Percentiles rank a stretch among this genome's conserved stretches.
Conservation (phyloP, 192 early-diverging fungal species). For the Fimicolochytrium jonesii region DNA sequence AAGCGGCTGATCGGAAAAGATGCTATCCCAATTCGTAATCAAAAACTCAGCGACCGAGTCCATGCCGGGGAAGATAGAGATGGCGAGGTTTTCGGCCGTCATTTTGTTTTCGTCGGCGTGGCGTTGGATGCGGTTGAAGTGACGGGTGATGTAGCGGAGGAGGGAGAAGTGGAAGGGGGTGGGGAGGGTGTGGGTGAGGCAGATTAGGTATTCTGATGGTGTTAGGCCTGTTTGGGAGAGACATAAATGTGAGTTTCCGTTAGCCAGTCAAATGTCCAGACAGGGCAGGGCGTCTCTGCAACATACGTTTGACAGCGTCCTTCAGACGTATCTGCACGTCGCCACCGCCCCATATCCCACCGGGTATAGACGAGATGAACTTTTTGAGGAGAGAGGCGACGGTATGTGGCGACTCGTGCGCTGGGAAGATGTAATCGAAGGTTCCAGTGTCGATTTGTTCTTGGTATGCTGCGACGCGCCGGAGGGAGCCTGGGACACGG, state of each 20-base stretch:
- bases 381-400: slow-evolving; percentile 16
- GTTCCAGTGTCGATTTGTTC: slow-evolving; percentile 3
- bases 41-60: slow-evolving; percentile 20
- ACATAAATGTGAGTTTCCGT: neutral
- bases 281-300: neutral
- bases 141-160: slow-evolving; percentile 21
- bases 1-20: slow-evolving; percentile 3
- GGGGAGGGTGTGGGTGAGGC: slow-evolving; percentile 2
- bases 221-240: no score
- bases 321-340: neutral
- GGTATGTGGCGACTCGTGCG: slow-evolving; percentile 6
- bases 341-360: neutral
- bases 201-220: neutral
- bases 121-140: slow-evolving; percentile 19
- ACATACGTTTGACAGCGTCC: neutral
- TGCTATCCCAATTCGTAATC: slow-evolving; percentile 19
- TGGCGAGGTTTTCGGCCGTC: slow-evolving; percentile 28
- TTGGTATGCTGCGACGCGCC: slow-evolving; percentile 23
- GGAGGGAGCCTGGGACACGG: slow-evolving; percentile 26
- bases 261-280: neutral
- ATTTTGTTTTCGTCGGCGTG: slow-evolving; percentile 21
- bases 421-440: neutral
- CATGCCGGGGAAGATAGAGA: slow-evolving; percentile 20
- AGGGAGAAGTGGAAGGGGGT: slow-evolving; percentile 22
- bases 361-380: slow-evolving; percentile 8